phyloP scores from a whole-genome alignment of 257 asterid species.

The Solanum chilense region DNA sequence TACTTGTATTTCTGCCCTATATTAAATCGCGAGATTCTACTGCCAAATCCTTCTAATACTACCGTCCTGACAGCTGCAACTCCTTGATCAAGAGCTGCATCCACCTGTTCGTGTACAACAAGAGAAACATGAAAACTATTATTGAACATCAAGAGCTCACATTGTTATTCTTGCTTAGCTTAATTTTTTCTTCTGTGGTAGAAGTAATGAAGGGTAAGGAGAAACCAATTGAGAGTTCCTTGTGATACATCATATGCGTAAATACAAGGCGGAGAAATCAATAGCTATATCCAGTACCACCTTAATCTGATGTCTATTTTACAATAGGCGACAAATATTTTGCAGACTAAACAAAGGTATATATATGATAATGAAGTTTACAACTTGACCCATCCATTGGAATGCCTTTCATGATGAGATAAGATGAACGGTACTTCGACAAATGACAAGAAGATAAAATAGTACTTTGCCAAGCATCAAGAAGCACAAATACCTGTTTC shows the following conservation, averaged over 20 bases:
- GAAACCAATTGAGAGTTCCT: background rate
- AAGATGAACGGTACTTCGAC: background rate
- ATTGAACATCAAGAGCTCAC: background rate
- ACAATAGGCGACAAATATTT: background rate
- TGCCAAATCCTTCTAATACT: constrained; percentile 62
- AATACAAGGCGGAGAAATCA: background rate
- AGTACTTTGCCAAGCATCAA: background rate
- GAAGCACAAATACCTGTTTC: constrained; percentile 37
- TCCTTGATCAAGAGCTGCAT: constrained; percentile 83
- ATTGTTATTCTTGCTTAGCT: background rate
- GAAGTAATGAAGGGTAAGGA: background rate
- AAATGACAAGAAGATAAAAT: background rate
- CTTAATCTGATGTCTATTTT: background rate
- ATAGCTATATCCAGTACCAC: background rate
- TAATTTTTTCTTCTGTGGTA: background rate
- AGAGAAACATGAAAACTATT: background rate
- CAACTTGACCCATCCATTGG: background rate
- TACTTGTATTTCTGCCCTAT: constrained; percentile 92
- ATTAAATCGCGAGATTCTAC: constrained; percentile 65
- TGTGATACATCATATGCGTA: background rate
- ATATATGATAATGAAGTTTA: background rate
- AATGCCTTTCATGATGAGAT: background rate
- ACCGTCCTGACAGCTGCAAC: constrained; percentile 64
- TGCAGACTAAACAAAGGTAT: background rate
- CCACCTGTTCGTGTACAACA: constrained; percentile 33